Conservation (phyloP, 495 filamentous ascomycete species). For the Penicillium malachiteum region DNA sequence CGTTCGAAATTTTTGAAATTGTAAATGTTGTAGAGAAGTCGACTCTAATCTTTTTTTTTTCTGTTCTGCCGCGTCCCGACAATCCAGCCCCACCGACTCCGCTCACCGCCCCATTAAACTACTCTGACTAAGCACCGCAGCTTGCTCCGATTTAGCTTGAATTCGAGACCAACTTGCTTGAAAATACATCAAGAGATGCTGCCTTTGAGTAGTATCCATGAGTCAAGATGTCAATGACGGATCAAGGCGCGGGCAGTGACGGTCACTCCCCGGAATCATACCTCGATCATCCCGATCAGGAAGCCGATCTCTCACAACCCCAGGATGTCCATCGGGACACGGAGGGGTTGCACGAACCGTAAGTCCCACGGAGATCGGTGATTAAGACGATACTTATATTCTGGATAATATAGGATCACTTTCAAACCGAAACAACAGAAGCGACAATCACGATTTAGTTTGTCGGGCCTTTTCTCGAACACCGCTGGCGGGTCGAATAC, state of each 20-base stretch:
- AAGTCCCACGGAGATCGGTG: conserved; percentile 7
- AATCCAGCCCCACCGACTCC: conserved; percentile 32
- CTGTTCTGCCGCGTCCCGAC: conserved; percentile 31
- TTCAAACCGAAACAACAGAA: conserved; percentile 81
- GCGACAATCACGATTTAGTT: conserved; percentile 53
- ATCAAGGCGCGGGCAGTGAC: conserved; percentile 19
- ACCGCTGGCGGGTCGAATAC: conserved; percentile 27
- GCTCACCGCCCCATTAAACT: conserved; percentile 31
- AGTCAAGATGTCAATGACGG: conserved; percentile 27
- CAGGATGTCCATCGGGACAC: conserved; percentile 30
- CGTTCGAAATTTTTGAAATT: conserved; percentile 26
- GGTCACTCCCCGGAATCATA: conserved; percentile 10
- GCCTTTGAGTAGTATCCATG: conserved; percentile 18
- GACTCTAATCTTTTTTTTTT: conserved; percentile 37
- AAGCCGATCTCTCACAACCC: conserved; percentile 8
- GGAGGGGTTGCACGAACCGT: conserved; percentile 50
- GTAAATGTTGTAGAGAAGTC: conserved; percentile 22
- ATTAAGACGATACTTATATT: conserved; percentile 13
- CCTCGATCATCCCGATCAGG: conserved; percentile 14
- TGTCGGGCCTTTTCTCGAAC: conserved; percentile 56
- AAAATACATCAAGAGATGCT: conserved; percentile 18
- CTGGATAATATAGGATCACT: conserved; percentile 52
- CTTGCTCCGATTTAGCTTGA: conserved; percentile 7
- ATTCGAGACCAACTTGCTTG: neutral
- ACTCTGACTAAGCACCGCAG: conserved; percentile 20